phyloP scores from a whole-genome alignment of 2,329 filamentous ascomycete genomes.

The Geosmithia putterillii region DNA sequence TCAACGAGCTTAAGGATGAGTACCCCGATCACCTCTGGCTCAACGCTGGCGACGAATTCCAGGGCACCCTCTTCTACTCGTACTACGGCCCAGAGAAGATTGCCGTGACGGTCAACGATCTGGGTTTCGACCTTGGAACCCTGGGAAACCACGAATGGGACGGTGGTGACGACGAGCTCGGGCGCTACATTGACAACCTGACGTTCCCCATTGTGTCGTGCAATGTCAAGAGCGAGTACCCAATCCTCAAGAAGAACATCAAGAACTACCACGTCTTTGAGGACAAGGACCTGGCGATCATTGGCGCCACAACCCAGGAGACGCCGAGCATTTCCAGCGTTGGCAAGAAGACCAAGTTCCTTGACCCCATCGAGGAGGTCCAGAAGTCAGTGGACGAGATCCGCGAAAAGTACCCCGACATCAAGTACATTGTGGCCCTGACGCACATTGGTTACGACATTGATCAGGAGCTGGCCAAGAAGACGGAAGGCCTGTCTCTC shows the following conservation, averaged over 20 bases:
- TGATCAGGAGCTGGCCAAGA: conserved; percentile 46
- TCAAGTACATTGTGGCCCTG: conserved; percentile 52
- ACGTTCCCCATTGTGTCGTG: conserved; percentile 53
- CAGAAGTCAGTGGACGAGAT: conserved; percentile 52
- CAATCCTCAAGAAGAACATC: conserved; percentile 47
- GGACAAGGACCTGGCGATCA: conserved; percentile 46
- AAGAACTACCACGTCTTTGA: conserved; percentile 55
- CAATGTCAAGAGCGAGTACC: conserved; percentile 49
- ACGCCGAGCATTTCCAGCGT: conserved; percentile 47
- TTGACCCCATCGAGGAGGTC: conserved; percentile 42
- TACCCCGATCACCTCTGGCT: conserved; percentile 51
- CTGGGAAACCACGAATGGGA: conserved; percentile 58
- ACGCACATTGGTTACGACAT: conserved; percentile 57
- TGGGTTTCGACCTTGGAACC: conserved; percentile 57
- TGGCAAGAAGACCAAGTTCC: conserved; percentile 44
- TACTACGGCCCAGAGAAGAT: conserved; percentile 59
- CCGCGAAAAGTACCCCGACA: conserved; percentile 40
- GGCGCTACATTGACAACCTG: conserved; percentile 47
- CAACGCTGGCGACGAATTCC: conserved; percentile 58
- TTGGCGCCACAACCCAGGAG: conserved; percentile 50
- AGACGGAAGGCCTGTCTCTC: conserved; percentile 51
- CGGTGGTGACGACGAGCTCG: conserved; percentile 49
- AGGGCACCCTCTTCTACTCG: conserved; percentile 55
- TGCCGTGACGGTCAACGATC: conserved; percentile 50
- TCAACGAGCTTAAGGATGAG: conserved; percentile 42